A percentile compares a stretch with the other conserved stretches of the same genome.
These are phyloP conservation scores for Cyberlindnera samutprakarnensis DNA, from an alignment of 805 yeast species.

Conservation along the genomic window DNA sequence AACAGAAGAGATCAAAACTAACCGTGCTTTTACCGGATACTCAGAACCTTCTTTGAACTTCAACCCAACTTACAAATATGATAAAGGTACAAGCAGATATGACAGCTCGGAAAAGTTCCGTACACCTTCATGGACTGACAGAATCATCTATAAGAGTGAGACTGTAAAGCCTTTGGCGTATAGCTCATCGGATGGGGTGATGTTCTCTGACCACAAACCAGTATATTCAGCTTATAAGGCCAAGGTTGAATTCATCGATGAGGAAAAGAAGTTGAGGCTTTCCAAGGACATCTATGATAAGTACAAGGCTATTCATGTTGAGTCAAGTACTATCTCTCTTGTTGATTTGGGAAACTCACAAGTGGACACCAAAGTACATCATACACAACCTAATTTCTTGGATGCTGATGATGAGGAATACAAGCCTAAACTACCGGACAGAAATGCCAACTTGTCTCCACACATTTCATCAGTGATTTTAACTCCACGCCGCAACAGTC, in stretches of 20 bases:
- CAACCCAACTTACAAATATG: conserved; percentile 88
- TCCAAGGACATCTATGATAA: conserved; percentile 52
- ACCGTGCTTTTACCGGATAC: conserved; percentile 64
- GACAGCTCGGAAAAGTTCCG: conserved; percentile 90
- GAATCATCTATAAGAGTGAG: conserved; percentile 63
- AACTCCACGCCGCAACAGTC: conserved; percentile 15
- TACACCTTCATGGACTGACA: conserved; percentile 95
- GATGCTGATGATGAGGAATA: conserved; percentile 14
- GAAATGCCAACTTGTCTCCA: conserved; percentile 5
- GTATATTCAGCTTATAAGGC: conserved; percentile 75
- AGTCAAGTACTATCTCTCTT: conserved; percentile 20
- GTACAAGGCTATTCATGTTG: conserved; percentile 33
- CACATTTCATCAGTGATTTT: conserved; percentile 9
- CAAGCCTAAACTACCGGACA: conserved; percentile 15
- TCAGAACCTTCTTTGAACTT: conserved; percentile 72
- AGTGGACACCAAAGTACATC: neutral
- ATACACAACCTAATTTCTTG: conserved; percentile 13
- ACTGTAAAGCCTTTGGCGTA: conserved; percentile 59
- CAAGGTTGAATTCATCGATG: conserved; percentile 62
- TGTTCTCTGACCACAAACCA: conserved; percentile 86
- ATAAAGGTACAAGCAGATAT: conserved; percentile 70
- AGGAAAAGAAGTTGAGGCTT: conserved; percentile 45
- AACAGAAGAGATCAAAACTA: conserved; percentile 59
- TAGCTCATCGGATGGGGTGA: conserved; percentile 50
- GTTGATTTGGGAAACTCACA: conserved; percentile 3